phyloP scores from a whole-genome alignment of 345 rosid species.

The Barbarea vulgaris region DNA sequence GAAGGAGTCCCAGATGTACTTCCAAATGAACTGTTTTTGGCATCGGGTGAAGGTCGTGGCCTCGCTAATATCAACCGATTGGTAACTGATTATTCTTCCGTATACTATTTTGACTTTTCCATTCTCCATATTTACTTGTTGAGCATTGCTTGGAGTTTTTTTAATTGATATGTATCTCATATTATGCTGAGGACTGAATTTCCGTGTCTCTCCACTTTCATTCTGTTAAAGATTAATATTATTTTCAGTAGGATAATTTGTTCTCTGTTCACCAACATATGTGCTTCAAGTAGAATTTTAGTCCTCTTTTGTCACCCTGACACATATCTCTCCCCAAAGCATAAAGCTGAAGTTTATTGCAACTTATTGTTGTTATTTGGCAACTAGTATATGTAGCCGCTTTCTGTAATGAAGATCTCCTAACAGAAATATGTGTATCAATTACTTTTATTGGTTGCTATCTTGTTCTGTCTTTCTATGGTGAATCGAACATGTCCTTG shows the following conservation, averaged over 20 bases:
- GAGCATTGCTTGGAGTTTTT: slow-evolving; percentile 3
- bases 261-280: slow-evolving; percentile 2
- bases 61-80: slow-evolving; percentile 67
- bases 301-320: neutral
- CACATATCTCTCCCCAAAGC: neutral
- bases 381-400: neutral
- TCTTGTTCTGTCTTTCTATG: neutral
- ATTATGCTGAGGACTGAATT: neutral
- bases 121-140: slow-evolving; percentile 14
- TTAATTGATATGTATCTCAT: neutral
- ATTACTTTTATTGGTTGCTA: slow-evolving; percentile 1
- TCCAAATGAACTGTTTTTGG: slow-evolving; percentile 77
- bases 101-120: neutral
- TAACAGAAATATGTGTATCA: neutral
- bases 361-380: neutral
- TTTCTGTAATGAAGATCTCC: neutral
- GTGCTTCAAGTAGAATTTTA: neutral
- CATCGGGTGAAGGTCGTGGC: slow-evolving; percentile 81
- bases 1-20: slow-evolving; percentile 38
- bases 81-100: slow-evolving; percentile 54
- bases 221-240: neutral
- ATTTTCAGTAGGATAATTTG: neutral
- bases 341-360: neutral
- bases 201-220: neutral
- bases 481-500: neutral